Evolutionary conservation across 441 rosid genomes (phyloP), one percentile per base, ranked within the genome.

Genomic region (Erodium texanum): DNA sequence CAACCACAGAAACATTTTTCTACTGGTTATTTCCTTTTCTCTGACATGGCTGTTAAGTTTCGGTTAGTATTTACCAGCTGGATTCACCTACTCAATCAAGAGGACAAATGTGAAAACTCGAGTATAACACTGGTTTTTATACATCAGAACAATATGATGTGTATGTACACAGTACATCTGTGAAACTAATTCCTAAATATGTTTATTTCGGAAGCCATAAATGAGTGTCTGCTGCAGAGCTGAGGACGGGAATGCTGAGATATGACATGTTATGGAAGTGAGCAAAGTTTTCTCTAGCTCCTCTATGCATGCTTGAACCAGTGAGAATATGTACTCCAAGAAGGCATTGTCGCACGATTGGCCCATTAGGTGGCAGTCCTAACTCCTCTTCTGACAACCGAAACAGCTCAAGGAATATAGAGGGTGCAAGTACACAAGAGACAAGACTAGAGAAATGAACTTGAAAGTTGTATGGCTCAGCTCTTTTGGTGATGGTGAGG

Each of bases 311-410:
- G 63, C 27, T 65, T 27, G 24, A 14, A 61, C 16, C 59, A 72
- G 56, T 15, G 66, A 38, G 23, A 72, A 14, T 16, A 73, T 34
- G 23, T 70, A 54, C 58, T 69, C 71, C 18, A 73, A 7, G 62
- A 67, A 73, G 7, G 52, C n/a, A 4, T 54, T 62, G 70, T 73
- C 74, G 32, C 74, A 63, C 43, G 22, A 76, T 65, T 1, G 41
- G 75, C 11, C 73, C 71, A 24, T 66, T 24, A 5, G 38, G 62
- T 14, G 70, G 70, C 11, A 69, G 52, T 12, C 74, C 76, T 66
- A 76, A 73, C 76, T 73, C 76, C 67, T 76, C 76, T 38, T 70
- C 70, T 0, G 74, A 69, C 56, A 70, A 62, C 32, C 23, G 36
- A 18, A 77, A 32, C 29, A 70, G 72, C 48, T 70, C 69, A 23